Evolutionary conservation across 2,329 filamentous ascomycete species (phyloP).

Genomic region (Xylaria sp.): DNA sequence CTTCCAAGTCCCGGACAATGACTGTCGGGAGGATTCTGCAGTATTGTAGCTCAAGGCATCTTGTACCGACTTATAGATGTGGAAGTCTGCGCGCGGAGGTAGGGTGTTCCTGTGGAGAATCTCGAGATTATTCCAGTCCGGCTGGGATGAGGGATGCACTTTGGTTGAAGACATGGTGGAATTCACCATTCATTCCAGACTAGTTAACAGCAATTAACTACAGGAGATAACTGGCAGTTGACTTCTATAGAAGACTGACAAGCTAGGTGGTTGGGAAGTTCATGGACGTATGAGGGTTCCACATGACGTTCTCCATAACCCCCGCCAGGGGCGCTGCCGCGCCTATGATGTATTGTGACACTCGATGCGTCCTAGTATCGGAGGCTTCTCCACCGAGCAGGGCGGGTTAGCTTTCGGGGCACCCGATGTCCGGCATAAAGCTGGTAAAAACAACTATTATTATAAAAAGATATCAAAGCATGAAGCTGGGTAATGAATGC

Average conservation of each 20-base stretch:
- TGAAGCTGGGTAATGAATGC: too few relatives aligned
- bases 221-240: neutral
- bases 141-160: constrained; percentile 42
- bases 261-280: neutral
- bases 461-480: too few relatives aligned
- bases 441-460: too few relatives aligned
- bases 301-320: constrained; percentile 16
- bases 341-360: neutral
- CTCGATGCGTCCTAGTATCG: constrained; percentile 12
- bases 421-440: too few relatives aligned
- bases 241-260: neutral
- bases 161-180: constrained; percentile 30
- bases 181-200: neutral
- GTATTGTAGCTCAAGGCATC: constrained; percentile 59
- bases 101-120: constrained; percentile 68
- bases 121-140: constrained; percentile 69
- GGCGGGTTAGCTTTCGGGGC: neutral
- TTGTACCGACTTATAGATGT: constrained; percentile 58
- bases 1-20: constrained; percentile 61
- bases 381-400: constrained; percentile 14
- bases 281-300: neutral
- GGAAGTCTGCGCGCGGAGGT: constrained; percentile 65
- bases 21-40: constrained; percentile 50
- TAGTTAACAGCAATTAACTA: neutral
- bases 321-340: neutral